phyloP scores from a whole-genome alignment of 1,139 yeast species.

The Yamadazyma dendronema region DNA sequence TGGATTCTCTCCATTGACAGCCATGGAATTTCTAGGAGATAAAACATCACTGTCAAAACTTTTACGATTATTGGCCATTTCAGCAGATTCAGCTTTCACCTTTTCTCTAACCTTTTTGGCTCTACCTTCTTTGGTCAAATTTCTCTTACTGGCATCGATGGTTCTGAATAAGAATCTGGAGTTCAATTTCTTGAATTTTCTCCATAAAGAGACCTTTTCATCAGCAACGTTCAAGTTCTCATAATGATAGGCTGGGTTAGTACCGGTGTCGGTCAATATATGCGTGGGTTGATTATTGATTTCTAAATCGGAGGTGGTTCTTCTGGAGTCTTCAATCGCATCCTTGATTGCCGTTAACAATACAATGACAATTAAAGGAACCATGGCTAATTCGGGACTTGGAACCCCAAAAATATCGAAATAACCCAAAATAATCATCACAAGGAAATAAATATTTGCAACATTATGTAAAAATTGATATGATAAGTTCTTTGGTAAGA shows the following conservation, averaged over 20 bases:
- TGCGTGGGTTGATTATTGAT: conserved; percentile 53
- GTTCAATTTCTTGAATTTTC: conserved; percentile 55
- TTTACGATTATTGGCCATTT: conserved; percentile 19
- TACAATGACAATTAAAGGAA: conserved; percentile 59
- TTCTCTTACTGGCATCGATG: conserved; percentile 29
- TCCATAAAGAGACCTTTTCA: conserved; percentile 56
- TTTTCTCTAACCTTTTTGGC: conserved; percentile 29
- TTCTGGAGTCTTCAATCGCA: conserved; percentile 56
- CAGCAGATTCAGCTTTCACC: conserved; percentile 12
- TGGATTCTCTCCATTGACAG: conserved; percentile 19
- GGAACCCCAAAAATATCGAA: conserved; percentile 59
- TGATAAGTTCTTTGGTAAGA: conserved; percentile 51
- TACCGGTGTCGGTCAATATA: conserved; percentile 24
- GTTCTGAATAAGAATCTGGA: conserved; percentile 29
- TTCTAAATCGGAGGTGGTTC: conserved; percentile 53
- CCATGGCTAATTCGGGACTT: conserved; percentile 53
- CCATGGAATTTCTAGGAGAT: conserved; percentile 18
- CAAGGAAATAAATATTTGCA: conserved; percentile 56
- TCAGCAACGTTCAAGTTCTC: conserved; percentile 44
- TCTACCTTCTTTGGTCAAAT: conserved; percentile 39
- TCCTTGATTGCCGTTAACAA: conserved; percentile 54
- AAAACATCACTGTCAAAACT: conserved; percentile 34
- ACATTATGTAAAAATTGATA: conserved; percentile 51
- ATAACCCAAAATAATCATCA: conserved; percentile 51
- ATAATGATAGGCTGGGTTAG: conserved; percentile 19